Base-by-base conservation (phyloP, 2,329 filamentous ascomycete species). In the Gliomastix tumulicola region DNA sequence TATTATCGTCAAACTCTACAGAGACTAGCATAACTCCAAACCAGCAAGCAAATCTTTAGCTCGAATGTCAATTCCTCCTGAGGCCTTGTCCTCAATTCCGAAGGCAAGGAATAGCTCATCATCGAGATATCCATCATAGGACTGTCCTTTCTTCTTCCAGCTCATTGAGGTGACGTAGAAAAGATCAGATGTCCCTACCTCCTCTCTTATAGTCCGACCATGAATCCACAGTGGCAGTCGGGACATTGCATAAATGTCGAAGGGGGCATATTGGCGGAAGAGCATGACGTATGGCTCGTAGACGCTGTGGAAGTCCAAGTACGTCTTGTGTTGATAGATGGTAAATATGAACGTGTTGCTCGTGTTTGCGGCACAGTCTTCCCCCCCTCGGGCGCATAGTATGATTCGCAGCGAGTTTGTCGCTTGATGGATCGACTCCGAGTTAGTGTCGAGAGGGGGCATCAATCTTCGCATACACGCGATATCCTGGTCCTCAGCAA, bases 331-430 rank as follows among this genome's bases (percentile, higher is more conserved):
- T 23, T 79, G 75, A 47, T 73, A 67, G 27, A 79, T 62, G 6
- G 60, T 61, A 33, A 79, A 52, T 40, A 78, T 56, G 48, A 74
- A 75, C 0, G 75, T 79, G 45, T 78, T 77, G 16, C 41, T 43
- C 6, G 62, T 57, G 30, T 56, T 55, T 0, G 61, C 50, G 1
- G 49, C 34, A 48, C 76, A 79, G 0, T 15, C 36, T 0, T 54
- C 44, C 30, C 78, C 71, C 3, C 54, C 44, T 3, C 69, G 62
- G 8, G 56, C 54, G 54, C 76, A 79, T 36, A 77, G 55, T 3
- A 74, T 79, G 25, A 79, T 53, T 2, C 63, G 53, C 1, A 79
- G 58, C 3, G 72, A 74, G 49, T 80, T 80, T 16, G 73, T 78
- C 6, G 75, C 68, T 49, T 80, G 75, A 46, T 79, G 75, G 21